phyloP scores from a whole-genome alignment of 2,329 filamentous ascomycete species.

The Epichloe typhina region DNA sequence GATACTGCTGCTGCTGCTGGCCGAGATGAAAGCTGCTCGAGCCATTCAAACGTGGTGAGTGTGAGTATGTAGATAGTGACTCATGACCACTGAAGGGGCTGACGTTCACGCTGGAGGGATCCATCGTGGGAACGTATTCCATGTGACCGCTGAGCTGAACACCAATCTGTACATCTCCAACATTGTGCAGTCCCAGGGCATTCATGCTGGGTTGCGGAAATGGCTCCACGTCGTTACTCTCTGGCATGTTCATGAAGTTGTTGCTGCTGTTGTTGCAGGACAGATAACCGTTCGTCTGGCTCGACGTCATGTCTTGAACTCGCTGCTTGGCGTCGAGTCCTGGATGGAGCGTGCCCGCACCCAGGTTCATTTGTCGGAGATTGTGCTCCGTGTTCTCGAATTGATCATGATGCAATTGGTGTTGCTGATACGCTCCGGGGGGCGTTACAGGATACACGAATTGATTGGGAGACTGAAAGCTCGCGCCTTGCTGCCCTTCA shows the following conservation, averaged over 20 bases:
- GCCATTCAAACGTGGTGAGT: constrained; percentile 19
- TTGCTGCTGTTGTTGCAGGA: constrained; percentile 5
- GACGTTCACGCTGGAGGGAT: constrained; percentile 19
- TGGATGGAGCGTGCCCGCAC: constrained; percentile 14
- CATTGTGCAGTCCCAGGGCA: constrained; percentile 19
- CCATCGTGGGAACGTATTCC: constrained; percentile 19
- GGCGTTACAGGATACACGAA: constrained; percentile 16
- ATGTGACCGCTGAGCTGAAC: constrained; percentile 11
- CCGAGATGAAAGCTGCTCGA: background rate
- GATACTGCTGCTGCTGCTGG: background rate
- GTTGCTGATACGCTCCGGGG: constrained; percentile 13
- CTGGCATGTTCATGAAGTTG: constrained; percentile 15
- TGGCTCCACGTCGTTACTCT: constrained; percentile 16
- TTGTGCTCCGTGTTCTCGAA: constrained; percentile 16
- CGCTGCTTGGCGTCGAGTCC: constrained; percentile 12
- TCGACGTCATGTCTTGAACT: constrained; percentile 13
- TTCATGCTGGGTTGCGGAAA: constrained; percentile 17
- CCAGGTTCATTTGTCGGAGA: constrained; percentile 14
- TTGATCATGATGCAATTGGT: constrained; percentile 14
- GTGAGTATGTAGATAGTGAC: constrained; percentile 21
- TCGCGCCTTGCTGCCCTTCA: constrained; percentile 1
- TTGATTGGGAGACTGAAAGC: constrained; percentile 10
- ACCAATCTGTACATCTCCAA: constrained; percentile 12
- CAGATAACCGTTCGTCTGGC: constrained; percentile 13
- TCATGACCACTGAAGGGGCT: constrained; percentile 25